A percentile compares a stretch with the other conserved stretches of the same genome.
Evolutionary conservation across 805 yeast species (phyloP).

Genomic region (Lipomyces orientalis): DNA sequence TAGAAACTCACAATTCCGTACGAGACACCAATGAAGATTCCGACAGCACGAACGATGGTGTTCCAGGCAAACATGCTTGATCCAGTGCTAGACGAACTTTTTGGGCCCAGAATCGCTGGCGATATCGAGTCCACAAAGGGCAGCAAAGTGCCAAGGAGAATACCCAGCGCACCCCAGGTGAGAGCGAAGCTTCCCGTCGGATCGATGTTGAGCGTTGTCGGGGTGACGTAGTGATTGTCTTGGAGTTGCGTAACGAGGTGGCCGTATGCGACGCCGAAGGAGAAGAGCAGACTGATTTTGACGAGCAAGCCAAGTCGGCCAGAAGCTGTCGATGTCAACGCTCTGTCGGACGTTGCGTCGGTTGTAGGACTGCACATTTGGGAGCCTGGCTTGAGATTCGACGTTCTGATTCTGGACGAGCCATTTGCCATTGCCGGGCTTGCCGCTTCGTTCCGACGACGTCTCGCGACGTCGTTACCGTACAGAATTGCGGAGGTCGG

Average conservation of each 20-base stretch:
- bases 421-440: background rate
- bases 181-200: constrained; percentile 38
- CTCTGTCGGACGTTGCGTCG: background rate
- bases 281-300: constrained; percentile 38
- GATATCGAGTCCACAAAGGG: constrained; percentile 41
- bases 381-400: background rate
- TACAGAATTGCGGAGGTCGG: constrained; percentile 1
- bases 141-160: constrained; percentile 41
- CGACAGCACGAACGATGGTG: constrained; percentile 48
- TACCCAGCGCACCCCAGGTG: constrained; percentile 43
- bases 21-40: constrained; percentile 48
- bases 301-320: constrained; percentile 19
- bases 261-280: constrained; percentile 44
- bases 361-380: background rate
- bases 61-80: constrained; percentile 44
- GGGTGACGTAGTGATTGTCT: constrained; percentile 42
- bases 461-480: constrained; percentile 13
- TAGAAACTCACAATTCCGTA: constrained; percentile 44
- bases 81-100: constrained; percentile 21
- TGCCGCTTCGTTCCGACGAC: background rate
- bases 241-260: constrained; percentile 42
- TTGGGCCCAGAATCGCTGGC: constrained; percentile 29
- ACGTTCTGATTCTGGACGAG: background rate
- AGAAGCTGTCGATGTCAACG: background rate
- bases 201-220: constrained; percentile 38